Conservation (phyloP, 108 stramenopile species). For the Cyclotella distinguenda region DNA sequence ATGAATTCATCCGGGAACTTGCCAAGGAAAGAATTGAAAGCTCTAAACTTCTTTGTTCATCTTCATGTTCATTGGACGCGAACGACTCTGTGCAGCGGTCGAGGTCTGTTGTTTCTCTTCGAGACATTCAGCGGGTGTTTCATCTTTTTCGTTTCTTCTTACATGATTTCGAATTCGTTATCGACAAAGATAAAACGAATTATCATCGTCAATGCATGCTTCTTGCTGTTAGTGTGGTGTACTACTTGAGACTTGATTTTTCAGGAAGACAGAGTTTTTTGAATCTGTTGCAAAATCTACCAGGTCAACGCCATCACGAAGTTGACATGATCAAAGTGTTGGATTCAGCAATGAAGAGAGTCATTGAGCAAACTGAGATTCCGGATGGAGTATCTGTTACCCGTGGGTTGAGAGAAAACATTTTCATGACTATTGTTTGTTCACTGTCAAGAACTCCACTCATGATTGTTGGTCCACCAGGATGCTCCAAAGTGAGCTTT, state of each 20-base stretch:
- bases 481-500: background rate
- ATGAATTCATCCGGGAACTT: constrained; percentile 30
- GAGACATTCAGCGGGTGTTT: constrained; percentile 38
- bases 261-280: constrained; percentile 7
- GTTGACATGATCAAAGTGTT: constrained; percentile 11
- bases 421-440: constrained; percentile 33
- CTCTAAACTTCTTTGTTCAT: too few species aligned
- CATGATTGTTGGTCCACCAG: constrained; percentile 28
- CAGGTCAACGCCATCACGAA: constrained; percentile 9
- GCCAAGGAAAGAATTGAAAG: constrained; percentile 24
- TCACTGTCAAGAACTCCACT: constrained; percentile 21
- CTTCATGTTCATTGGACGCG: too few species aligned
- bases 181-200: background rate
- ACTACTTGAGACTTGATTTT: constrained; percentile 28
- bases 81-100: constrained; percentile 9
- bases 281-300: constrained; percentile 10
- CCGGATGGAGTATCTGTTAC: constrained; percentile 29
- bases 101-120: constrained; percentile 30
- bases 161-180: constrained; percentile 9
- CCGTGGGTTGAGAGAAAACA: constrained; percentile 28
- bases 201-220: constrained; percentile 23
- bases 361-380: constrained; percentile 15
- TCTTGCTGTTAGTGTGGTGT: constrained; percentile 24
- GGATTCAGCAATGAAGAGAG: constrained; percentile 16
- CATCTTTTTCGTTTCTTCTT: constrained; percentile 23